Evolutionary conservation across 2,329 filamentous ascomycete genomes (phyloP).

Genomic region (Fusarium irregulare): DNA sequence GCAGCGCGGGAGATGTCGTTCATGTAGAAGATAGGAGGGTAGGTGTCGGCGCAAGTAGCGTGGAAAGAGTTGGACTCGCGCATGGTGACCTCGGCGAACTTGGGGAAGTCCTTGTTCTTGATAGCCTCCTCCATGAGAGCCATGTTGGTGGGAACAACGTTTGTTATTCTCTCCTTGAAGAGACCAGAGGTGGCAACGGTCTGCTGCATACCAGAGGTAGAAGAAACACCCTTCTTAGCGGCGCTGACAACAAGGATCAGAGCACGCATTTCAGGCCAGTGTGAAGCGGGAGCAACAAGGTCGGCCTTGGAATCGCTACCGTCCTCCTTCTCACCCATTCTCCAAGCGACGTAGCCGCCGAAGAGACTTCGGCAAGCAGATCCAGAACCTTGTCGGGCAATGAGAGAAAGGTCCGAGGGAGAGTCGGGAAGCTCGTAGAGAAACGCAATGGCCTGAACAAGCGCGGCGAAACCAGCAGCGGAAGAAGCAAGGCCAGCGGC

Average conservation of each 20-base stretch:
- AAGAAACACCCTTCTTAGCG: slow-evolving; percentile 94
- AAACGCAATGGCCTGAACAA: slow-evolving; percentile 88
- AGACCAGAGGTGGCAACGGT: slow-evolving; percentile 92
- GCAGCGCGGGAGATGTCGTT: slow-evolving; percentile 92
- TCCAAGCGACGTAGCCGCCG: slow-evolving; percentile 96
- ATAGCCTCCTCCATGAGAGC: slow-evolving; percentile 85
- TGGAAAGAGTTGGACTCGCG: slow-evolving; percentile 98
- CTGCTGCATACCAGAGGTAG: slow-evolving; percentile 95
- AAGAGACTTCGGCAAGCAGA: slow-evolving; percentile 94
- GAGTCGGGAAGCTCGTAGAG: slow-evolving; percentile 87
- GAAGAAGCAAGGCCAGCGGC: slow-evolving; percentile 87
- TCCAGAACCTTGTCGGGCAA: slow-evolving; percentile 93
- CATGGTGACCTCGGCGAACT: slow-evolving; percentile 93
- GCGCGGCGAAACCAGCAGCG: slow-evolving; percentile 75
- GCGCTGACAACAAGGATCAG: slow-evolving; percentile 91
- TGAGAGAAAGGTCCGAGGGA: slow-evolving; percentile 84
- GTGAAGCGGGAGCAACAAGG: slow-evolving; percentile 85
- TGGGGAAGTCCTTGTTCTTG: slow-evolving; percentile 79
- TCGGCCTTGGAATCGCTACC: slow-evolving; percentile 90
- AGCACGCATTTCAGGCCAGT: slow-evolving; percentile 97
- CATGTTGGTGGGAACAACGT: slow-evolving; percentile 88
- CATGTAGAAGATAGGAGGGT: slow-evolving; percentile 98
- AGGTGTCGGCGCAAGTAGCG: slow-evolving; percentile 92
- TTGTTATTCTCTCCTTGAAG: slow-evolving; percentile 79
- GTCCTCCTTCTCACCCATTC: slow-evolving; percentile 79